These are phyloP conservation scores for Acacia melanoxylon DNA, from an alignment of 306 rosid species.

Conservation along the genomic window DNA sequence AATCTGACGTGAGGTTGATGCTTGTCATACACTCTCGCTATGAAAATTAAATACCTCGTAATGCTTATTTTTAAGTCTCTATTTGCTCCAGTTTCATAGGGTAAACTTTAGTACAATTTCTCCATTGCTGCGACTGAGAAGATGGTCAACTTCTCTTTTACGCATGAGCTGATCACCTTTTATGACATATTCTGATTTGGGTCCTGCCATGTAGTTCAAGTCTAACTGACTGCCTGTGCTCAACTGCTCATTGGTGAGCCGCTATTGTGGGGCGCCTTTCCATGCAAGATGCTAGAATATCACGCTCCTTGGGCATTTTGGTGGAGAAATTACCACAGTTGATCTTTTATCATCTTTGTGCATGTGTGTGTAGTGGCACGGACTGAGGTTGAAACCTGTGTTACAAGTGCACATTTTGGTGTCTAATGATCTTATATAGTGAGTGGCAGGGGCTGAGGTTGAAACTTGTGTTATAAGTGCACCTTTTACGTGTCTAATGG, in stretches of 20 bases:
- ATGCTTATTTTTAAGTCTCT: neutral
- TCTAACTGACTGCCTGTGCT: slow-evolving; percentile 2
- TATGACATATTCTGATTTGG: slow-evolving; percentile 17
- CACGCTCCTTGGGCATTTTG: neutral
- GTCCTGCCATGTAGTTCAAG: neutral
- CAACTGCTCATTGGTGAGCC: slow-evolving; percentile 5
- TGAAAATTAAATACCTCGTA: neutral
- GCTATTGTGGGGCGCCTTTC: neutral
- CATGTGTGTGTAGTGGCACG: neutral
- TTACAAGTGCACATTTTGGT: neutral
- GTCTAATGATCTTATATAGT: neutral
- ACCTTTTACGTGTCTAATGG: neutral
- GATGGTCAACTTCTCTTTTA: neutral
- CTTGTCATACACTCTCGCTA: neutral
- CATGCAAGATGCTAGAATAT: neutral
- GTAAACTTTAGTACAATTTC: neutral
- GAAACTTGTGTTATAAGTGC: neutral
- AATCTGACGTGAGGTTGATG: neutral
- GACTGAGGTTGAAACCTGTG: neutral
- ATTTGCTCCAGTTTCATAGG: neutral
- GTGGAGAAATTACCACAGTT: neutral
- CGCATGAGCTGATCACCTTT: neutral
- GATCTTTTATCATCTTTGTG: neutral
- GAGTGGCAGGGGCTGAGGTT: neutral
- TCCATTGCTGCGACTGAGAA: neutral